These are phyloP conservation scores for Collybia sordida DNA, from an alignment of 768 basidiomycete genomes.

Conservation along the genomic window DNA sequence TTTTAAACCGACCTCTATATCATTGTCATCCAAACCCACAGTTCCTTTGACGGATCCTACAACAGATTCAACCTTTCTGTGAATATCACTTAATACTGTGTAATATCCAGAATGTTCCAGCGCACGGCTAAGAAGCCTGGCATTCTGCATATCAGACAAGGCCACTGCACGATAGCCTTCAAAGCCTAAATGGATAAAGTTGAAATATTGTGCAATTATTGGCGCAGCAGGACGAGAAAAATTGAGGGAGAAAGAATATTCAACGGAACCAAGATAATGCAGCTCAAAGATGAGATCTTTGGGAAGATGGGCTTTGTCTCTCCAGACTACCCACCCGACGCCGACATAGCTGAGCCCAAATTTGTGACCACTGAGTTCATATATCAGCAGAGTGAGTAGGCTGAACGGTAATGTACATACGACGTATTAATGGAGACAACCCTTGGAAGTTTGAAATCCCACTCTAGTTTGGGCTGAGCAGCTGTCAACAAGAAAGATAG, in stretches of 20 bases:
- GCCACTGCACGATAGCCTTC: conserved; percentile 53
- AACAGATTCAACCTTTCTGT: conserved; percentile 28
- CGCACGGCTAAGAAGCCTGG: conserved; percentile 60
- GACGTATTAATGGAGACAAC: conserved; percentile 63
- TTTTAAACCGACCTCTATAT: conserved; percentile 47
- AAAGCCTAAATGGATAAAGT: conserved; percentile 59
- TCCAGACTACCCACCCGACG: conserved; percentile 72
- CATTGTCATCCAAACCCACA: conserved; percentile 44
- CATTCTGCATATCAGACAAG: conserved; percentile 56
- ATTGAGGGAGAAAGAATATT: conserved; percentile 77
- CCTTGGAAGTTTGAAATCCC: conserved; percentile 65
- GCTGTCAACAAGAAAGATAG: too few species aligned
- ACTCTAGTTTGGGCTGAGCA: conserved; percentile 51
- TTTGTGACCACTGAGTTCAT: conserved; percentile 54
- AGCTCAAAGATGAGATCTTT: conserved; percentile 75
- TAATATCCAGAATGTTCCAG: conserved; percentile 57
- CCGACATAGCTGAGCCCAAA: conserved; percentile 58
- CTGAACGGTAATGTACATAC: conserved; percentile 23
- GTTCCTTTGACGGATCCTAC: conserved; percentile 33
- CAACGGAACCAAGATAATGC: conserved; percentile 53
- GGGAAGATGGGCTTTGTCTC: conserved; percentile 60
- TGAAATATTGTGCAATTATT: conserved; percentile 65
- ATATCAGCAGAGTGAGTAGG: conserved; percentile 48
- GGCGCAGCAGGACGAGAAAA: conserved; percentile 65
- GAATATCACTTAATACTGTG: conserved; percentile 56